A percentile compares a stretch with the other conserved stretches of the same genome.
These are phyloP conservation scores for Spathaspora boniae DNA, from an alignment of 805 yeast genomes.

Conservation along the genomic window DNA sequence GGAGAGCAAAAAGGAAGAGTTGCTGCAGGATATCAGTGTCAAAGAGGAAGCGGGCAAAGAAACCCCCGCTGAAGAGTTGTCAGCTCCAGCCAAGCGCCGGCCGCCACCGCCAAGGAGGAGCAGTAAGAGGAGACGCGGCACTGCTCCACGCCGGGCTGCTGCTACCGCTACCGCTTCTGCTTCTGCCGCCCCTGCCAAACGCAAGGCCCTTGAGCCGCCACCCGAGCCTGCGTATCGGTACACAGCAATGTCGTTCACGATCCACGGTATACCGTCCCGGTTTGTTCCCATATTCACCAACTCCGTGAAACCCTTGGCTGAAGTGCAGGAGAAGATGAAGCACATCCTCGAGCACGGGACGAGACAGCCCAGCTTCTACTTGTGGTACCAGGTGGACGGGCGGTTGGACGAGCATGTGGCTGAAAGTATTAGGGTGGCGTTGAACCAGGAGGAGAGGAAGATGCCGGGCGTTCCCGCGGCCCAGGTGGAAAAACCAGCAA, in stretches of 20 bases:
- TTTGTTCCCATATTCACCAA: constrained; percentile 62
- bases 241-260: constrained; percentile 63
- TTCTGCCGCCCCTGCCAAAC: constrained; percentile 9
- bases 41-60: constrained; percentile 13
- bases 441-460: constrained; percentile 52
- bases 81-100: constrained; percentile 14
- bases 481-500: constrained; percentile 13
- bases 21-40: constrained; percentile 8
- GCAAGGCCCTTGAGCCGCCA: constrained; percentile 28
- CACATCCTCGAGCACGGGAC: constrained; percentile 56
- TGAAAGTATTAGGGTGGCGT: constrained; percentile 57
- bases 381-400: constrained; percentile 86
- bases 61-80: constrained; percentile 6
- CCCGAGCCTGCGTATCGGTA: constrained; percentile 43
- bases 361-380: constrained; percentile 55
- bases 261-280: constrained; percentile 63
- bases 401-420: constrained; percentile 63
- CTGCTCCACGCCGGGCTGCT: too few species aligned
- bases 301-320: constrained; percentile 56
- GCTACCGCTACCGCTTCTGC: too few species aligned
- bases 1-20: constrained; percentile 1
- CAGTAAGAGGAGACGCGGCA: too few species aligned
- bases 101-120: constrained; percentile 12
- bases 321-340: constrained; percentile 61
- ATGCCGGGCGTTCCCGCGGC: constrained; percentile 31